phyloP scores from a whole-genome alignment of 176 grass and related monocot species.

The Raddia distichophylla region DNA sequence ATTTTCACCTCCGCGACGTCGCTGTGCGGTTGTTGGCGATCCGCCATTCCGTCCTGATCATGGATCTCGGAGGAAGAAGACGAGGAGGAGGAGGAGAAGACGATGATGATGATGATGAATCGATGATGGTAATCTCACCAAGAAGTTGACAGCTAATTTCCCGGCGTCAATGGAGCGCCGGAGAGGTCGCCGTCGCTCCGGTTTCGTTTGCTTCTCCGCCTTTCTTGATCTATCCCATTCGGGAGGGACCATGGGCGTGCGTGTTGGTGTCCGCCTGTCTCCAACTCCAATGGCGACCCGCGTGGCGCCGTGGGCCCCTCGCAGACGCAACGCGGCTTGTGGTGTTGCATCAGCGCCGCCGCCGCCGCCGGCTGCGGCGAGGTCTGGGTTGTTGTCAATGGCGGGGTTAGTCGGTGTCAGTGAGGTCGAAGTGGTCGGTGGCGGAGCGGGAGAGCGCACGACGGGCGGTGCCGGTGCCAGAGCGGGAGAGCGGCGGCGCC shows the following conservation, averaged over 20 bases:
- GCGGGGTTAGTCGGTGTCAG: slow-evolving; percentile 52
- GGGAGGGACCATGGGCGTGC: not conserved
- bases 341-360: slow-evolving; percentile 3
- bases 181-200: not conserved
- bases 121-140: slow-evolving; percentile 3
- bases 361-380: not conserved
- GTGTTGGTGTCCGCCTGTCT: not conserved
- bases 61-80: not conserved
- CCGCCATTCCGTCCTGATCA: slow-evolving; percentile 13
- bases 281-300: slow-evolving; percentile 29
- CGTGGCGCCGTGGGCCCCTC: not conserved
- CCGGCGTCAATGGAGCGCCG: not conserved
- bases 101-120: not conserved
- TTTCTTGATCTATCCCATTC: not conserved
- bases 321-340: slow-evolving; percentile 25
- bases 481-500: slow-evolving; percentile 25
- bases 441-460: slow-evolving; percentile 47
- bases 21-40: slow-evolving; percentile 39
- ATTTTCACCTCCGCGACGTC: slow-evolving; percentile 14
- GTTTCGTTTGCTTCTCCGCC: not conserved
- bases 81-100: not conserved
- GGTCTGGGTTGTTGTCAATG: not conserved
- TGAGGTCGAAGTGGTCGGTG: slow-evolving; percentile 61
- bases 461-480: slow-evolving; percentile 34
- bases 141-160: not conserved